These are phyloP conservation scores for Mortierella sp. DNA, from an alignment of 371 early-diverging fungal genomes.

Conservation along the genomic window DNA sequence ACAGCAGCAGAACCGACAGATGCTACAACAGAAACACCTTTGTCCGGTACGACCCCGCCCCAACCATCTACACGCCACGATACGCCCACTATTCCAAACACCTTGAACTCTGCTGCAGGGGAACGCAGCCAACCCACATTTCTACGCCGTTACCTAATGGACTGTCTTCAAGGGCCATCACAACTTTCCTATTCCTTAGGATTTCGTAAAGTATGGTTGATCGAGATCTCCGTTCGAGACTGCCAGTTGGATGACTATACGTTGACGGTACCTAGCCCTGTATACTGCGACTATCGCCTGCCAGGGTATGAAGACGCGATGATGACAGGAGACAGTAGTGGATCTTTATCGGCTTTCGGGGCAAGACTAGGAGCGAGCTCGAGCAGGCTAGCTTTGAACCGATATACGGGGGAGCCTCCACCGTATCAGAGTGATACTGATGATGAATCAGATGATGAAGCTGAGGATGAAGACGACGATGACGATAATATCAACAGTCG, in stretches of 20 bases:
- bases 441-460: conserved; percentile 7
- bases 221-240: conserved; percentile 47
- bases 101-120: neutral
- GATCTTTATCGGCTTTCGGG: neutral
- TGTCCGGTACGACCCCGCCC: neutral
- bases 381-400: conserved; percentile 15
- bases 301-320: conserved; percentile 38
- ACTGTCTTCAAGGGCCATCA: neutral
- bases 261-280: conserved; percentile 41
- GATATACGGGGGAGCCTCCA: conserved; percentile 27
- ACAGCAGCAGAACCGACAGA: neutral
- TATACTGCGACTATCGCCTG: conserved; percentile 45
- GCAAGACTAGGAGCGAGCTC: neutral
- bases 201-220: conserved; percentile 38
- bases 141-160: neutral
- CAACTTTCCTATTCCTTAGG: conserved; percentile 16
- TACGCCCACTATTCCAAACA: neutral
- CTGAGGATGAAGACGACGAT: neutral
- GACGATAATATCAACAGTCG: neutral
- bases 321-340: neutral
- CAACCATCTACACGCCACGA: neutral
- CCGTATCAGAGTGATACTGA: conserved; percentile 35
- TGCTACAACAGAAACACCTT: neutral
- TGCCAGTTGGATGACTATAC: conserved; percentile 46
- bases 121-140: neutral